Evolutionary conservation across 2,329 filamentous ascomycete genomes (phyloP), one percentile per base, ranked within the genome.

Genomic region (Aspergillus bombycis): DNA sequence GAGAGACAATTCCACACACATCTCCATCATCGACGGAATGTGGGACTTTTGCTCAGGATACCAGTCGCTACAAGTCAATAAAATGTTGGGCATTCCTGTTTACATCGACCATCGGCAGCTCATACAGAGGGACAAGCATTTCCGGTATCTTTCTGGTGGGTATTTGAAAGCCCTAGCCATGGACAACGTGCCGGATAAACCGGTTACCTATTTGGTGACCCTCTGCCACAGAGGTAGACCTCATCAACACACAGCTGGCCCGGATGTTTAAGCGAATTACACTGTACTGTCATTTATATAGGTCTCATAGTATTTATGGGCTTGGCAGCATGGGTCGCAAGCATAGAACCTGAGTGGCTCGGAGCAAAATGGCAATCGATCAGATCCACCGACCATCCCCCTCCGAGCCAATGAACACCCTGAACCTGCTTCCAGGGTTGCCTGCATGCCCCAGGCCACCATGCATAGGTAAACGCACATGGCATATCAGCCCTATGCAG

Each of bases 241-340:
- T 38, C 0, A 38, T 38, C 36, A 38, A 38, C 14, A 38, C 14
- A 19, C 36, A 38, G 5, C 6, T 38, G 1, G 36, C 36, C 14
- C 6, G 14, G 36, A 38, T 38, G 14, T 41, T 41, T 1, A 6
- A 41, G 36, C 19, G 36, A 19, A 16, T 41, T 19, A 1, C 7
- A 19, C 2, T 41, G 7, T 2, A 2, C 2, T 16, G 1, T 41
- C 2, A 1, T 3, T 19, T 8, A 41, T 19, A 8, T 1, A 9
- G 2, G 4, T 19, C 16, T 19, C 16, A 41, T 41, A 9, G 16
- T 41, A 19, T 19, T 19, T 8, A 41, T 41, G 36, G 7, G 19
- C 19, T 41, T 41, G 19, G 36, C 36, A 41, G 8, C 4, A 41
- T 41, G 36, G 16, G 36, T 41, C 36, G 36, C 36, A 41, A 19